Base-by-base conservation (phyloP, 768 basidiomycete genomes). In the Lactifluus pinguis region DNA sequence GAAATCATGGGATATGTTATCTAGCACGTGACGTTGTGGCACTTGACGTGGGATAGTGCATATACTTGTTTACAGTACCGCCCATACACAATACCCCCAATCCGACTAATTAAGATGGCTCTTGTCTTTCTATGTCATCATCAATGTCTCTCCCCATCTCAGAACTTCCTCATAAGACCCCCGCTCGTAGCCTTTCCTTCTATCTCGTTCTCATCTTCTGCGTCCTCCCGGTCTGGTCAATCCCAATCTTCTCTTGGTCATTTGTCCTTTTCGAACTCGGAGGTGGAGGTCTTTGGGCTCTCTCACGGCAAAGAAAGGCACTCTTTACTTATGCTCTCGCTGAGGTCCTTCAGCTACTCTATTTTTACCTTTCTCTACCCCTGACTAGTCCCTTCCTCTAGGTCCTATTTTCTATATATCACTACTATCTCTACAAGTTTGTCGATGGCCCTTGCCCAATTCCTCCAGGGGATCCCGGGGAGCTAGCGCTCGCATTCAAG, bases 371-470 rank as follows among this genome's bases (percentile, higher is more conserved):
- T 49, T 45, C 21, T 15, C 29, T 50, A 36, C 5, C 34, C n/a
- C 50, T 21, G 58, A 41, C 50, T 19, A 34, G 57, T 38, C 56
- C 36, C 36, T 15, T 4, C 17, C 64, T 57, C 30, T 19, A 90
- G 88, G 81, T 83, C 9, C 69, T 83, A 60, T 92, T 91, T 69
- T 87, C 84, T 66, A 68, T 88, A 17, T 83, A 89, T 69, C 79
- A 89, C 65, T 72, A 72, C 59, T 71, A 77, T 57, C 77, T 89
- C 45, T 75, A 77, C 19, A 72, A 69, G 54, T 73, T 74, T 60
- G 75, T 85, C 44, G 75, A 81, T 39, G 73, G 75, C 3, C 79
- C 78, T 14, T 74, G 79, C 47, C 78, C 77, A 17, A 72, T 68
- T 60, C 70, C 73, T 36, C 72, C 78, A 30, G 75, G 78, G n/a